phyloP scores from a whole-genome alignment of 176 grass and related monocot genomes.

The Oryza brachyantha region DNA sequence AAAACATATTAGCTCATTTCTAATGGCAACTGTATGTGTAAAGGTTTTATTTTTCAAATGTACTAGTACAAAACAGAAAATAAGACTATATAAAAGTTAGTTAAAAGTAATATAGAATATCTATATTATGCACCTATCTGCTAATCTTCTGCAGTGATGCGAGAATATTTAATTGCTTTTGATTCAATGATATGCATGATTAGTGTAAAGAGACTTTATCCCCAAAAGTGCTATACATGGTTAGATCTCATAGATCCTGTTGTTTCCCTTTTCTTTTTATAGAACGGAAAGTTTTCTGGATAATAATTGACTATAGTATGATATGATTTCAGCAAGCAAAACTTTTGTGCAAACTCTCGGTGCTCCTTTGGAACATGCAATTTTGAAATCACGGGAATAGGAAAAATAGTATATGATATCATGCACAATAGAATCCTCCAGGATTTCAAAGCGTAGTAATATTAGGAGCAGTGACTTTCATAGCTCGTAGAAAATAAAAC shows the following conservation, averaged over 20 bases:
- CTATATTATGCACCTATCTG: neutral
- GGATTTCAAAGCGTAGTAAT: too few species aligned
- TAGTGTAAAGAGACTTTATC: neutral
- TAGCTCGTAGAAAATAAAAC: too few species aligned
- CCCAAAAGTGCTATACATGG: neutral
- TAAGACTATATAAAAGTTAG: neutral
- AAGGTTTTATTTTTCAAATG: neutral
- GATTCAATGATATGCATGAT: slow-evolving; percentile 16
- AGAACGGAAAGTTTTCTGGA: neutral
- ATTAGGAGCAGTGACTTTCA: too few species aligned
- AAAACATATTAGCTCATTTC: neutral
- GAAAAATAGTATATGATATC: too few species aligned
- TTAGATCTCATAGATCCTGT: slow-evolving; percentile 9
- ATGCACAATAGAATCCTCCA: too few species aligned
- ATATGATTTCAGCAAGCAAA: neutral
- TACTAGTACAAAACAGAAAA: neutral
- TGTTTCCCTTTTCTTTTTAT: neutral
- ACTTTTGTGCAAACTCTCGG: neutral
- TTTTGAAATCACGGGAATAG: too few species aligned
- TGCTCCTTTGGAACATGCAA: too few species aligned
- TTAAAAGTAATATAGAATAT: neutral
- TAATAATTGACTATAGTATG: neutral
- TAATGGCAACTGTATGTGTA: neutral
- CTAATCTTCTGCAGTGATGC: neutral
- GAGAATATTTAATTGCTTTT: neutral